Base-by-base conservation (phyloP, 148 eudicot genomes). In the Fagopyrum tataricum region DNA sequence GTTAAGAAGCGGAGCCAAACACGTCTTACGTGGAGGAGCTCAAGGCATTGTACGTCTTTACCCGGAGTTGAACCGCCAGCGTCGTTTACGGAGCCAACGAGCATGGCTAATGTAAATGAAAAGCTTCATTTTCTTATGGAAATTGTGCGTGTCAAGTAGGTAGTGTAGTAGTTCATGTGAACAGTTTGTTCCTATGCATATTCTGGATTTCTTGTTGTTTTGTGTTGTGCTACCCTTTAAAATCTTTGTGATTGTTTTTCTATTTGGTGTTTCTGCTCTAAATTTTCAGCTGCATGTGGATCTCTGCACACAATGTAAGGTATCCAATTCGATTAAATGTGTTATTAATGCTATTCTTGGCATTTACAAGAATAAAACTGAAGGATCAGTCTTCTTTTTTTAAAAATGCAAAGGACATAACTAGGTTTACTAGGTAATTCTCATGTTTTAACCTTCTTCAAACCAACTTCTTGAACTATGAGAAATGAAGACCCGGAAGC, bases 11-110 rank as follows among this genome's bases (percentile, higher is more conserved):
- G 8, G 53, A 75, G 0, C 82, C 73, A 4, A 84, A 76, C 1
- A 4, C 71, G 20, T 80, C 86, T 1, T 87, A 77, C 44, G 21
- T 72, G 0, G 95, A 81, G 73, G 98, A 93, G 78, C 85, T 93
- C 20, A 83, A 79, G 76, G 94, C 91, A 8, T 81, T 93, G 67
- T 93, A 87, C 56, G 52, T 84, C 49, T 93, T 93, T 79, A 87
- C 97, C n/a, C 0, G 95, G 98, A 62, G 87, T 93, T 6, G 92
- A 91, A 83, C 93, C 86, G 52, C 90, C 93, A 26, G 73, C 76
- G 21, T 76, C 83, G 0, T 79, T 79, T 12, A 77, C 43, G 31
- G 81, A 79, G 64, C 8, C 85, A 4, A 23, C 74, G 0, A 87
- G 84, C 74, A 77, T 80, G 23, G 80, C 37, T 15, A 88, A 85